Base-by-base conservation (phyloP, 2,329 filamentous ascomycete genomes). In the Seiridium cupressi region DNA sequence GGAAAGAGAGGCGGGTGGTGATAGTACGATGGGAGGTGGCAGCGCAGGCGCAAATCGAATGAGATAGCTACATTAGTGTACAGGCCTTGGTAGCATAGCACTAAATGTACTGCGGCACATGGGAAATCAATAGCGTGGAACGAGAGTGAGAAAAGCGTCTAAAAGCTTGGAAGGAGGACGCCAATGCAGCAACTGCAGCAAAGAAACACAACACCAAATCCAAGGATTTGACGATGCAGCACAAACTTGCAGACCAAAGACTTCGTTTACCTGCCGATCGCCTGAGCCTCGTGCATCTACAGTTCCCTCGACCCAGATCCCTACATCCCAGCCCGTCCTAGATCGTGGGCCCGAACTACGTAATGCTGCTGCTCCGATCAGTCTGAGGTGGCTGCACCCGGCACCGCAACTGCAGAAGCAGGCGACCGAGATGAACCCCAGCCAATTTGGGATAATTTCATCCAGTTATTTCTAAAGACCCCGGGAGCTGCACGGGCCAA, bases 311-410 rank as follows among this genome's bases (percentile, higher is more conserved):
- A 32, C 47, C 47, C 18, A 49, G 42, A 44, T 13, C 13, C 42
- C 42, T 32, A 49, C 26, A 32, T 32, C 47, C 31, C 53, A 55
- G 44, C 34, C 35, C 5, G 38, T 53, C 54, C 54, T 42, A 57
- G 54, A 13, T 44, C 42, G 54, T 46, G 54, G 54, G 26, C 40
- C 54, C 54, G 47, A 57, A 57, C 54, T 46, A 57, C 54, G 54
- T 57, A 57, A 57, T 57, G 54, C 44, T 31, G 34, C 54, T 36
- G 6, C 18, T 11, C 26, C 8, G 38, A 32, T 26, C 18, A 26
- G 18, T 26, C 18, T 26, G 18, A 26, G 18, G 18, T 42, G 7
- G 7, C 38, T 42, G 13, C 38, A 42, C 13, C 7, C 38, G 38
- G 38, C 1, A 8, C 38, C 38, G 38, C 38, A 42, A 48, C 13